Percentiles rank a stretch among this genome's conserved stretches.
phyloP scores from a whole-genome alignment of 2,329 filamentous ascomycete genomes.

The Endoconidiophora laricicola region DNA sequence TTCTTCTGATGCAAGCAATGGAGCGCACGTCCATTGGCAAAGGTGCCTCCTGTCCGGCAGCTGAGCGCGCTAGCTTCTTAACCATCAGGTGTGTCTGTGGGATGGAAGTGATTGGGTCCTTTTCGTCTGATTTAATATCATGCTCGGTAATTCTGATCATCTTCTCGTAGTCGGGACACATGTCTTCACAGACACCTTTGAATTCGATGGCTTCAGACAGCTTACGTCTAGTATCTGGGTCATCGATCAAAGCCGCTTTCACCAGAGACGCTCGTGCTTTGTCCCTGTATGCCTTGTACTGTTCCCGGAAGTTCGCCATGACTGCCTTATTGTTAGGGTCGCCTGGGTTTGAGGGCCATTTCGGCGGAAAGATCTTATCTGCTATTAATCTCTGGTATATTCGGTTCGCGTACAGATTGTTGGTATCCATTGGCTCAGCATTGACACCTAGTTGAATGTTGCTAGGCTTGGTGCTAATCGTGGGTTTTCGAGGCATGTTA shows the following conservation, averaged over 20 bases:
- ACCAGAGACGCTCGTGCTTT: conserved; percentile 41
- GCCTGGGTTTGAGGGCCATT: conserved; percentile 39
- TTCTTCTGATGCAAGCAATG: conserved; percentile 37
- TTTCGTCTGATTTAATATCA: conserved; percentile 41
- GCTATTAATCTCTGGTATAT: conserved; percentile 37
- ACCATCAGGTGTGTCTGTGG: conserved; percentile 40
- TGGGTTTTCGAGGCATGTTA: neutral
- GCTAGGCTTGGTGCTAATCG: neutral
- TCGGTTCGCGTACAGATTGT: conserved; percentile 29
- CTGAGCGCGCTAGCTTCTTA: conserved; percentile 50
- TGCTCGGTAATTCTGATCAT: conserved; percentile 44
- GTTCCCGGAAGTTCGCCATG: conserved; percentile 38
- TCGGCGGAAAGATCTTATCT: conserved; percentile 36
- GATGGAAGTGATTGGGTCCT: conserved; percentile 27
- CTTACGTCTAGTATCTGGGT: conserved; percentile 44
- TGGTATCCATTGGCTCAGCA: conserved; percentile 15
- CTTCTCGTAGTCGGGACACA: conserved; percentile 53
- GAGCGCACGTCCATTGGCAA: conserved; percentile 53
- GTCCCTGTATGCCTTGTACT: conserved; percentile 39
- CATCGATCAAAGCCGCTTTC: conserved; percentile 43
- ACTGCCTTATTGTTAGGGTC: conserved; percentile 32
- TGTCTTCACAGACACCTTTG: conserved; percentile 51
- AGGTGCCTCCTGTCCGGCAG: conserved; percentile 50
- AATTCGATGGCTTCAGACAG: conserved; percentile 49
- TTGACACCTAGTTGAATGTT: conserved; percentile 6